These are phyloP conservation scores for Ustilago sp. DNA, from an alignment of 1,284 basidiomycete species.

Conservation along the genomic window DNA sequence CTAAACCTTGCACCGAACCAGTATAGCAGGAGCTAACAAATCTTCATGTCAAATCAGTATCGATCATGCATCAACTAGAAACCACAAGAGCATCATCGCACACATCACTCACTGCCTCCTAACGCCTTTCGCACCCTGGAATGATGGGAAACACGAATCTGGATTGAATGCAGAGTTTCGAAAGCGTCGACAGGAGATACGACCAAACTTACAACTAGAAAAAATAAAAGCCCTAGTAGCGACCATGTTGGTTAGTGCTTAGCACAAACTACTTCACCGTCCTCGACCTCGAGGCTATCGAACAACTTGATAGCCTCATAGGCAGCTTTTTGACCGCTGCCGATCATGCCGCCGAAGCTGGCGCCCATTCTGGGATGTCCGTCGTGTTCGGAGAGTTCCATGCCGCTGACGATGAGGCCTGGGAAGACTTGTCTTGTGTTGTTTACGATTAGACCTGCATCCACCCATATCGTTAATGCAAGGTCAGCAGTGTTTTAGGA, in stretches of 20 bases:
- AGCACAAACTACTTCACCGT: constrained; percentile 74
- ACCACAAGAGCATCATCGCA: background rate
- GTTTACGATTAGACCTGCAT: constrained; percentile 68
- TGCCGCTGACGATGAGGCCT: constrained; percentile 79
- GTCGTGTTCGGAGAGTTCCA: constrained; percentile 86
- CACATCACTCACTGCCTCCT: background rate
- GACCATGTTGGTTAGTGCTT: constrained; percentile 22
- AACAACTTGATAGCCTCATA: constrained; percentile 78
- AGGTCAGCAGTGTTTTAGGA: too few relatives aligned
- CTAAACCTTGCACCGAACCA: background rate
- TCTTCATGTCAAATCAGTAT: background rate
- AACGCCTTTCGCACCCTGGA: background rate
- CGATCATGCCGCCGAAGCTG: constrained; percentile 83
- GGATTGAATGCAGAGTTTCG: background rate
- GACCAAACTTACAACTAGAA: background rate
- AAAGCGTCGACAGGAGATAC: background rate
- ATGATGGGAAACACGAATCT: background rate
- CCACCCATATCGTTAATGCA: too few relatives aligned
- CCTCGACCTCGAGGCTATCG: constrained; percentile 75
- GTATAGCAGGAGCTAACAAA: background rate
- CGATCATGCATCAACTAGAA: background rate
- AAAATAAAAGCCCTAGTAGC: background rate
- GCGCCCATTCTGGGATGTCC: constrained; percentile 76
- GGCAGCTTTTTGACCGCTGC: constrained; percentile 81
- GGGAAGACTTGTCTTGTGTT: constrained; percentile 83